Evolutionary conservation across 768 basidiomycete genomes (phyloP).

Genomic region (Mycena capillaripes): DNA sequence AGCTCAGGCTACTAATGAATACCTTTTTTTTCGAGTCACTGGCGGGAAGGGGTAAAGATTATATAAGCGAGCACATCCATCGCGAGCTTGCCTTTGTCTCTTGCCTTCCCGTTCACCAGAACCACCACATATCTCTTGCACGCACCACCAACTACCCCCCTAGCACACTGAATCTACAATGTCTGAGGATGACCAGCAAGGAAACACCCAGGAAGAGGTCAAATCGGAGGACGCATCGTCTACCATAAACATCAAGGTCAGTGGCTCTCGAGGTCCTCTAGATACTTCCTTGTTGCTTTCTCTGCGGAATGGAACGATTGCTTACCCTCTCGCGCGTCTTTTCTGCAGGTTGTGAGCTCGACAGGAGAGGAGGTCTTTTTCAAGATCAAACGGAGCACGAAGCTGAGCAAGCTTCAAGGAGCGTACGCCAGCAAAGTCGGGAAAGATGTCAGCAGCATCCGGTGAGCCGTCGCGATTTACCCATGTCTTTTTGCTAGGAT

Average conservation of each 20-base stretch:
- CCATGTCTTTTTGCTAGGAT: constrained; percentile 3
- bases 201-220: constrained; percentile 56
- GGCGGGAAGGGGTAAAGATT: background rate
- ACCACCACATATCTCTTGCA: background rate
- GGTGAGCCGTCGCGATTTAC: constrained; percentile 64
- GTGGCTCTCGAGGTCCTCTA: constrained; percentile 34
- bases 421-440: constrained; percentile 95
- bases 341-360: constrained; percentile 76
- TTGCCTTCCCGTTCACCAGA: background rate
- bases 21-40: background rate
- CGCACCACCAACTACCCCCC: background rate
- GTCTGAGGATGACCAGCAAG: constrained; percentile 67
- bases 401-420: constrained; percentile 91
- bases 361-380: constrained; percentile 93
- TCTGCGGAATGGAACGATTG: background rate
- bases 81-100: constrained; percentile 14
- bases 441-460: constrained; percentile 88
- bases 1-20: constrained; percentile 5
- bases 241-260: constrained; percentile 86
- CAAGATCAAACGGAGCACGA: constrained; percentile 96
- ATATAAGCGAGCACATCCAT: background rate
- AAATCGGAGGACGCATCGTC: constrained; percentile 72
- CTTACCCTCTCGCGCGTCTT: constrained; percentile 12
- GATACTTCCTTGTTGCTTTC: background rate
- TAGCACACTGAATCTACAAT: constrained; percentile 47